phyloP scores from a whole-genome alignment of 768 basidiomycete genomes.

The Saitozyma sp. region DNA sequence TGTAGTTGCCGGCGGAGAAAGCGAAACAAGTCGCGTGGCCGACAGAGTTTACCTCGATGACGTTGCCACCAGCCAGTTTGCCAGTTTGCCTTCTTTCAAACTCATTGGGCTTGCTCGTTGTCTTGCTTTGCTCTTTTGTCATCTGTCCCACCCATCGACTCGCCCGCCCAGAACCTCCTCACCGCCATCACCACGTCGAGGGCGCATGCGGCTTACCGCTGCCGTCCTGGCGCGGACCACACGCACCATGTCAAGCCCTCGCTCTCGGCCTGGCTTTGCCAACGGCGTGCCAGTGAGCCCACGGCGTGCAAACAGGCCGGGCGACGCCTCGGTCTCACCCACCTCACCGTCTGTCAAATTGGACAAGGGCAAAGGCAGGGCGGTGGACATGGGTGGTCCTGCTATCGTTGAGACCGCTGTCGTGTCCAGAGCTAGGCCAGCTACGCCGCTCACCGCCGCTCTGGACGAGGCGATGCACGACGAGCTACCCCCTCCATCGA shows the following conservation, averaged over 20 bases:
- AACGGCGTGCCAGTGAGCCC: not conserved
- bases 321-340: no score
- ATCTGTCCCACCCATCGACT: constrained; percentile 2
- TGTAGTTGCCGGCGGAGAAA: not conserved
- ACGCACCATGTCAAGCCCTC: not conserved
- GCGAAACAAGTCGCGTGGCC: constrained; percentile 6
- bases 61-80: not conserved
- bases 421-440: not conserved
- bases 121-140: not conserved
- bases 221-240: not conserved
- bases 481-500: constrained; percentile 8
- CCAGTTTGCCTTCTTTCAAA: not conserved
- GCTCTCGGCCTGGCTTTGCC: not conserved
- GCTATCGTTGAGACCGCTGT: no score
- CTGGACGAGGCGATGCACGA: constrained; percentile 20
- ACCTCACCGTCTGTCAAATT: not conserved
- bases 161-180: not conserved
- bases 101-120: no score
- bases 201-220: not conserved
- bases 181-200: no score
- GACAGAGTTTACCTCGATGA: not conserved
- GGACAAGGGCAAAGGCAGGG: constrained; percentile 21
- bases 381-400: not conserved
- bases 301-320: no score
- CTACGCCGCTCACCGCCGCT: not conserved